A percentile compares a stretch with the other conserved stretches of the same genome.
These are phyloP conservation scores for Ceratonia siliqua DNA, from an alignment of 306 rosid genomes.

Conservation along the genomic window DNA sequence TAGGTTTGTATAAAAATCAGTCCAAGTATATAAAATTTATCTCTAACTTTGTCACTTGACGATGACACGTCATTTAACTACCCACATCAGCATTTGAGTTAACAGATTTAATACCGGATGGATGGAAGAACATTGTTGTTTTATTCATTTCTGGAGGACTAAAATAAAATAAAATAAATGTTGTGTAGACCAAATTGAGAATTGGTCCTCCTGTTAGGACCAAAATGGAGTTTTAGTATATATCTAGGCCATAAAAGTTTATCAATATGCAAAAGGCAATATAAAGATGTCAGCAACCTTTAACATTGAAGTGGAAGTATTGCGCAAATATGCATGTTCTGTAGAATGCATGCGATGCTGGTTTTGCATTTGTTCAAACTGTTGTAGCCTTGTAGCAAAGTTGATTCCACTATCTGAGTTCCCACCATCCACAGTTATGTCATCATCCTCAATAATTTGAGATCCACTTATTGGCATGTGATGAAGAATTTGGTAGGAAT, in stretches of 20 bases:
- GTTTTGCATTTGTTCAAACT: conserved; percentile 80
- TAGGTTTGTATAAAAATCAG: too few relatives aligned
- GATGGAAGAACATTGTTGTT: too few relatives aligned
- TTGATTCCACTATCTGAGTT: conserved; percentile 64
- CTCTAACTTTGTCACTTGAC: too few relatives aligned
- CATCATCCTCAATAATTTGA: conserved; percentile 65
- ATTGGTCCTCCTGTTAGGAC: too few relatives aligned
- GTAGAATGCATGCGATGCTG: conserved; percentile 67
- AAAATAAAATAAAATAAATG: not conserved
- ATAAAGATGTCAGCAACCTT: conserved; percentile 51
- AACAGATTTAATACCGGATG: too few relatives aligned
- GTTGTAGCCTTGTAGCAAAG: conserved; percentile 71
- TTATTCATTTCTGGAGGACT: not conserved
- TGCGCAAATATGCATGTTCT: conserved; percentile 43
- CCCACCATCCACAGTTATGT: conserved; percentile 47
- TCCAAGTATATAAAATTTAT: too few relatives aligned
- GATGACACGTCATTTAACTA: too few relatives aligned
- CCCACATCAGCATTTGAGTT: too few relatives aligned
- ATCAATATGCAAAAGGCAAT: not conserved
- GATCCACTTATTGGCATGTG: conserved; percentile 64
- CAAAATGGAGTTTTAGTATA: too few relatives aligned
- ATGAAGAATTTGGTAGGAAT: conserved; percentile 57
- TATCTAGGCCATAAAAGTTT: too few relatives aligned
- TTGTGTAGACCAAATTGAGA: too few relatives aligned
- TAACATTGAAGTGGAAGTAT: conserved; percentile 34